These are phyloP conservation scores for Daucus carota DNA, from an alignment of 129 eudicot genomes.

Conservation along the genomic window DNA sequence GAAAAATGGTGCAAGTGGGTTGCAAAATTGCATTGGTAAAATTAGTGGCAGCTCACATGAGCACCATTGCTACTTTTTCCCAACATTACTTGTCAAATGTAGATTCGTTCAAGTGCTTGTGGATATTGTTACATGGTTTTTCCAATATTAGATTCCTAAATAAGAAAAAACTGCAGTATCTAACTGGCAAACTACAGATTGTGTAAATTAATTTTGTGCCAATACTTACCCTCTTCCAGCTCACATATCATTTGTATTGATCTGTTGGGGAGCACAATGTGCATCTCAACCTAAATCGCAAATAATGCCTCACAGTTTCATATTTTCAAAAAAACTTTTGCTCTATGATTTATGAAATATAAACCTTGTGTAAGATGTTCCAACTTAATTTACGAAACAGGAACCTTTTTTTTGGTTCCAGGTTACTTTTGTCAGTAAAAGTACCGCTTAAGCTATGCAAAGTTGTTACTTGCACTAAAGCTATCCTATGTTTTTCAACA, in stretches of 20 bases:
- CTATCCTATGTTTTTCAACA: conserved; percentile 16
- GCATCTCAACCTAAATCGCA: not conserved
- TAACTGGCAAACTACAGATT: not conserved
- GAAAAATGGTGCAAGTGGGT: not conserved
- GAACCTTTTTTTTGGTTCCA: not conserved
- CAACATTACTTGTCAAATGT: not conserved
- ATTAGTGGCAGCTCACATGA: not conserved
- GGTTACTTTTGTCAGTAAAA: not conserved
- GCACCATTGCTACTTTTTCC: not conserved
- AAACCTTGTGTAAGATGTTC: not conserved
- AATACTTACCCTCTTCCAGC: not conserved
- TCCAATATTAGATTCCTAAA: not conserved
- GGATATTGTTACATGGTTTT: not conserved
- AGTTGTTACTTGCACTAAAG: not conserved
- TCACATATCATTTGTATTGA: not conserved
- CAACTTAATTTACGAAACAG: not conserved
- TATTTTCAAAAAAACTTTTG: not conserved
- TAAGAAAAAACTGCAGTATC: not conserved
- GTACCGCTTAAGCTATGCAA: not conserved
- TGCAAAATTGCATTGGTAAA: not conserved
- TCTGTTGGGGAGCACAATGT: not conserved
- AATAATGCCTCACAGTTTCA: not conserved
- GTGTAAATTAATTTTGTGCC: not conserved
- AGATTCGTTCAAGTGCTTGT: not conserved
- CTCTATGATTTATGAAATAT: not conserved